Evolutionary conservation across 805 yeast genomes (phyloP), one percentile per base, ranked within the genome.

Genomic region (Cyberlindnera sargentensis): DNA sequence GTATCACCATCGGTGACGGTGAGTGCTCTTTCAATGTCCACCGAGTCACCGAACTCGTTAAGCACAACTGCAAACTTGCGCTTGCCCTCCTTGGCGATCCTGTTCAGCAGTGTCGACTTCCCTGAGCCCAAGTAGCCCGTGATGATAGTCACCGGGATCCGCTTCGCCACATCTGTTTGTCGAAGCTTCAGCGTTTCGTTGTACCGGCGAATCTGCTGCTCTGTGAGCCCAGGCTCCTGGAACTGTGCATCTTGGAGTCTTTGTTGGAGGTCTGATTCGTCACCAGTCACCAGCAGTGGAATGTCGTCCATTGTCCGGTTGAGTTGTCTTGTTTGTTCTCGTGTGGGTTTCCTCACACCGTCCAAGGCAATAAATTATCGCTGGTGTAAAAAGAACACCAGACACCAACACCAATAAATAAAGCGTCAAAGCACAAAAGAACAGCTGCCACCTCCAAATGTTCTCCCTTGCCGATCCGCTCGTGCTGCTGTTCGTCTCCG

Each of bases 81-180:
- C 43, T 75, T 78, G n/a, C 87, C 78, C 41, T 74, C 76, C 44
- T 73, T 65, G 1, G 95, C 88, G 15, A 93, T 77, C 45, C 73
- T 71, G 42, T 86, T 87, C 27, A 93, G 68, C 38, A 93, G 64
- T 0, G 98, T 91, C 0, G 93, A 83, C 57, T 93, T 93, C 2
- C 99, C 99, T 9, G 95, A 83, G 1, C 99, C 99, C 34, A 93
- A 65, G 58, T 90, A 93, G 3, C 99, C 99, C 0, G 99, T 91
- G 33, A 93, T 80, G 11, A 93, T 87, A 0, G 97, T 88, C 15
- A 93, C 79, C 1, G 99, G 99, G 5, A 90, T 90, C 58, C 41
- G 78, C 81, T 27, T 60, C 20, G 41, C 43, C 23, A 26, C 37
- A 8, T 10, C 35, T 10, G 36, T 47, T 29, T 34, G 47, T 25